These are phyloP conservation scores for Coemansia aciculifera DNA, from an alignment of 192 early-diverging fungal genomes.

Conservation along the genomic window DNA sequence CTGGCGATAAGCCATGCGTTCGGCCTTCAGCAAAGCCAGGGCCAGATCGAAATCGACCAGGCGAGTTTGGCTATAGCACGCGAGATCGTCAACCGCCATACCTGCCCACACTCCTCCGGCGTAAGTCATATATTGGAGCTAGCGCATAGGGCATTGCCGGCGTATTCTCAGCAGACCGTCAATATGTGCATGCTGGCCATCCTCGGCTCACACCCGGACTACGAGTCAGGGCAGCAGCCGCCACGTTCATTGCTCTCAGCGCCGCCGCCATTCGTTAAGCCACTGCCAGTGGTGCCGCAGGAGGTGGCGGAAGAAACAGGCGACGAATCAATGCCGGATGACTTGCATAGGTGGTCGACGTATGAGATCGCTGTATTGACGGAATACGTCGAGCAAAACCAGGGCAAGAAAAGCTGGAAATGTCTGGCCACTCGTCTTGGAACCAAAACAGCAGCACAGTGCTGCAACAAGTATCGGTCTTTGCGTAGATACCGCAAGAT, in stretches of 20 bases:
- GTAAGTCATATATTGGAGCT: conserved; percentile 12
- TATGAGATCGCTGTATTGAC: conserved; percentile 24
- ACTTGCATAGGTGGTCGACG: conserved; percentile 19
- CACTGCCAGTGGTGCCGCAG: background rate
- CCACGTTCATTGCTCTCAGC: conserved; percentile 2
- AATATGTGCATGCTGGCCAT: conserved; percentile 24
- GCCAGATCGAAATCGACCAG: conserved; percentile 10
- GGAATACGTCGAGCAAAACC: conserved; percentile 18
- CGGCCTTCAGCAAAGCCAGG: no score
- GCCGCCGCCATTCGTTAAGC: background rate
- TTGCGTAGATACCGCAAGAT: conserved; percentile 12
- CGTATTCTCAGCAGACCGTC: conserved; percentile 2
- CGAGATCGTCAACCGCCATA: conserved; percentile 3
- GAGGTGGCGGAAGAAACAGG: background rate
- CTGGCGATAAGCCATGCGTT: conserved; percentile 9
- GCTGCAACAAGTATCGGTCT: conserved; percentile 44
- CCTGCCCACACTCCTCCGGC: background rate
- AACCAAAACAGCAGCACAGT: conserved; percentile 38
- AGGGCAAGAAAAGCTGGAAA: conserved; percentile 24
- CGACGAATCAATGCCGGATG: background rate
- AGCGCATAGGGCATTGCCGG: conserved; percentile 13
- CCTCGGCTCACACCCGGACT: conserved; percentile 26
- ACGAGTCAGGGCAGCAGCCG: conserved; percentile 13
- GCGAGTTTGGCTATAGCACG: conserved; percentile 2
- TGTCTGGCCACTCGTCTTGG: conserved; percentile 26